phyloP scores from a whole-genome alignment of 768 basidiomycete species.

The Pleurotus sapidus region DNA sequence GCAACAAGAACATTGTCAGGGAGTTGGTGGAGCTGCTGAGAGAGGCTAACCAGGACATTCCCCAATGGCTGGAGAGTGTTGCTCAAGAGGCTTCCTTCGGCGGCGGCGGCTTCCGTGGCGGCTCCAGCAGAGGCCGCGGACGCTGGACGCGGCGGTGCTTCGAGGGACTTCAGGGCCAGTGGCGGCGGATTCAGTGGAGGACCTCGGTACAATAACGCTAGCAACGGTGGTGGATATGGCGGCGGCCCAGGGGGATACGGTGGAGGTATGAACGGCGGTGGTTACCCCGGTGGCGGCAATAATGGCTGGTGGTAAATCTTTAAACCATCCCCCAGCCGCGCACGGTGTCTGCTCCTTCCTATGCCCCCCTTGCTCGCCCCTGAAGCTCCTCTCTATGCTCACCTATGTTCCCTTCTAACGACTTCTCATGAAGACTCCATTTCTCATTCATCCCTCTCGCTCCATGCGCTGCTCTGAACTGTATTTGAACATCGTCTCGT shows the following conservation, averaged over 20 bases:
- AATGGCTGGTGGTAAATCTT: constrained; percentile 42
- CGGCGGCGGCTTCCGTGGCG: constrained; percentile 49
- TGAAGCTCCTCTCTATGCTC: constrained; percentile 7
- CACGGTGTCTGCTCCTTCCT: constrained; percentile 5
- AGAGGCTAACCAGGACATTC: constrained; percentile 96
- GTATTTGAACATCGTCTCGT: constrained; percentile 44
- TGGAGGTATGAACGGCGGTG: constrained; percentile 25
- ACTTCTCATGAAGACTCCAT: constrained; percentile 4
- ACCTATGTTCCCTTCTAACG: constrained; percentile 13
- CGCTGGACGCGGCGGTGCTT: constrained; percentile 54
- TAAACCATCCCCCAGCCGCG: constrained; percentile 13
- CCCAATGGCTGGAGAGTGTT: constrained; percentile 85
- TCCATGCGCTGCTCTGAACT: constrained; percentile 55
- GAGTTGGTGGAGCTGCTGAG: constrained; percentile 91
- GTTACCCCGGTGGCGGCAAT: constrained; percentile 25
- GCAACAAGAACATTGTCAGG: constrained; percentile 88
- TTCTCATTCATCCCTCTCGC: constrained; percentile 4
- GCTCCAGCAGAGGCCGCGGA: constrained; percentile 52
- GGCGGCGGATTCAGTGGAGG: constrained; percentile 24
- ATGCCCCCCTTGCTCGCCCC: not conserved
- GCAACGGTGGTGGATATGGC: constrained; percentile 20
- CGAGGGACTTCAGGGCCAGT: constrained; percentile 44
- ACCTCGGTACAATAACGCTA: constrained; percentile 13
- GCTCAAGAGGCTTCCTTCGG: constrained; percentile 80
- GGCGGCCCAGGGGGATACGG: constrained; percentile 24